These are phyloP conservation scores for Atalantia buxifolia DNA, from an alignment of 345 rosid species.

Conservation along the genomic window DNA sequence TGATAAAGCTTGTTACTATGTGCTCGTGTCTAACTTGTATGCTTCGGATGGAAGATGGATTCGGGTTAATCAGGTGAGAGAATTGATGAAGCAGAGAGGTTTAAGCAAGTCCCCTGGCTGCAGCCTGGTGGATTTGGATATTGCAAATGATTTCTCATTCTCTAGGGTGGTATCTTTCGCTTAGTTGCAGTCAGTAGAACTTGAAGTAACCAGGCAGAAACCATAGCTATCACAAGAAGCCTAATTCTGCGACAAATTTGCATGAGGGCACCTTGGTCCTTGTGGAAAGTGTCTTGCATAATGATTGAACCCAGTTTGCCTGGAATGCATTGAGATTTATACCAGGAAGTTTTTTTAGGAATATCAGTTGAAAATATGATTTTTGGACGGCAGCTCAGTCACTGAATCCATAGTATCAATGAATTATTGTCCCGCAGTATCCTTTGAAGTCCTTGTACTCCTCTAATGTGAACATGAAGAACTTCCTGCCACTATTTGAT, in stretches of 20 bases:
- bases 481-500: too few species aligned
- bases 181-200: not conserved
- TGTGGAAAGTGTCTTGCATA: not conserved
- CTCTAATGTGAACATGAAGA: too few species aligned
- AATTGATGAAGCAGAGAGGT: constrained; percentile 66
- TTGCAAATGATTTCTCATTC: constrained; percentile 10
- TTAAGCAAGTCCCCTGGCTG: constrained; percentile 54
- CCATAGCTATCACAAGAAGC: not conserved
- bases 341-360: too few species aligned
- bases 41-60: constrained; percentile 87
- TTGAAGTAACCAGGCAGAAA: not conserved
- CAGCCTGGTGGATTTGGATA: constrained; percentile 53
- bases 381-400: too few species aligned
- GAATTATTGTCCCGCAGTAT: too few species aligned
- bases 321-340: too few species aligned
- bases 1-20: constrained; percentile 72
- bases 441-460: too few species aligned
- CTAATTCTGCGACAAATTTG: not conserved
- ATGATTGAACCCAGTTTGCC: too few species aligned
- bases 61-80: constrained; percentile 58
- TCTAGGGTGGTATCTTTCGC: constrained; percentile 27
- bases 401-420: too few species aligned
- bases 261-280: not conserved
- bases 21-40: constrained; percentile 69
- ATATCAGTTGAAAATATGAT: too few species aligned